These are phyloP conservation scores for Gracilaria gracilis DNA, from an alignment of 23 red algal species.

Conservation along the genomic window DNA sequence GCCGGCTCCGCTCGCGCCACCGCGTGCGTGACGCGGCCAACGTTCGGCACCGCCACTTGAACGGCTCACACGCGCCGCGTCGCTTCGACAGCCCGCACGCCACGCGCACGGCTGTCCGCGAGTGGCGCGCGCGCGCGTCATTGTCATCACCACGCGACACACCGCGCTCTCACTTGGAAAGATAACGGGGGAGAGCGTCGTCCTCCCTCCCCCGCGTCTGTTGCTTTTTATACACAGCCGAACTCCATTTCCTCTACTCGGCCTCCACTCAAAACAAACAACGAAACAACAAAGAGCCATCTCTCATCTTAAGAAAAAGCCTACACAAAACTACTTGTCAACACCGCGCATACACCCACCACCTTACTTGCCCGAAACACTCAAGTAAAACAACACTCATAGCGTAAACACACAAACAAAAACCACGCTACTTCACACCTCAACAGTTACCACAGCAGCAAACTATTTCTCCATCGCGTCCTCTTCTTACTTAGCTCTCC, in stretches of 20 bases:
- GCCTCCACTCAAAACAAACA: neutral
- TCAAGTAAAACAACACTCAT: neutral
- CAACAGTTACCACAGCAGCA: neutral
- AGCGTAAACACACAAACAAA: no score
- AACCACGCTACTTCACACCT: no score
- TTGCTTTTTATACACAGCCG: neutral
- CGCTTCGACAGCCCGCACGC: neutral
- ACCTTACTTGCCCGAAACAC: slow-evolving; percentile 29
- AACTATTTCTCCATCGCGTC: neutral
- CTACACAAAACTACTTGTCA: neutral
- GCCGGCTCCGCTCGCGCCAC: neutral
- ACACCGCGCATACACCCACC: neutral
- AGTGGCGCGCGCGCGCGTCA: no score
- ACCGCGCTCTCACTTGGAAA: no score
- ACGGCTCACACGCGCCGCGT: neutral
- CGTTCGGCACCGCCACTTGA: neutral
- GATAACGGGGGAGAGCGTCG: neutral
- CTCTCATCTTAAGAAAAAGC: no score
- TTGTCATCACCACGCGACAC: no score
- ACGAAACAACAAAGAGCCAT: no score
- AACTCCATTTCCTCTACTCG: neutral
- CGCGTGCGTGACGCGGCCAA: no score
- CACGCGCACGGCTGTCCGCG: neutral
- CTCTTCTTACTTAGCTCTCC: no score
- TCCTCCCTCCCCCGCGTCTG: neutral